Base-by-base conservation (phyloP, 2,329 filamentous ascomycete genomes). In the Achaetomium macrosporum region DNA sequence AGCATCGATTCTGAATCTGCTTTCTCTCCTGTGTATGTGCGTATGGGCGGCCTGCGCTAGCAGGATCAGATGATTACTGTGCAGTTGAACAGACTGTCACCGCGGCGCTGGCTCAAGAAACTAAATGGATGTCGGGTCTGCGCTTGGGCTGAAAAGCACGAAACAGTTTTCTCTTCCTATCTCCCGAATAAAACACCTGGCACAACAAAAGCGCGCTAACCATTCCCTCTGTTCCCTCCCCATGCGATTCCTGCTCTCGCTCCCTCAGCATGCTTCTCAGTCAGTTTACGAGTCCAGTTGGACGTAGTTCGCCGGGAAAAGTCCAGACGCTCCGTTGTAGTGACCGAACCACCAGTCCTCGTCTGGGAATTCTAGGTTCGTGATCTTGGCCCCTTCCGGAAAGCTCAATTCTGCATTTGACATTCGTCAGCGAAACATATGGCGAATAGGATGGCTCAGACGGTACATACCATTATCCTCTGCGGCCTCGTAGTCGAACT, bases 261-360 rank as follows among this genome's bases (percentile, higher is more conserved):
- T n/a, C 30, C 39, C n/a, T 7, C 7, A 15, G 16, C 20, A 37
- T 20, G 16, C 16, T 30, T 11, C 33, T 20, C 31, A 15, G 30
- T 10, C 39, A 44, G 35, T n/a, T 31, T 59, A 65, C 17, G 57
- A 49, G 57, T 82, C 71, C 50, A 85, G 70, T 67, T 84, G 73
- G 58, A 87, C 84, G 62, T 87, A 87, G 68, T 87, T 86, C 65
- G 83, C 79, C 12, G 84, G 84, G 81, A 99, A 99, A 42, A 99
- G 78, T 57, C 93, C 93, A 30, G 81, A 80, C 53, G 85, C 80
- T 47, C 90, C 90, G 25, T 84, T 78, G 69, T 87, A 95, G 64
- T 88, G 83, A 54, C 93, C 93, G 63, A 92, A 87, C 93, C 93
- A 99, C 93, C 93, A 99, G 67, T 99, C 93, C 60, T 97, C 92